These are phyloP conservation scores for Eucalyptus cloeziana DNA, from an alignment of 345 rosid genomes.

Conservation along the genomic window DNA sequence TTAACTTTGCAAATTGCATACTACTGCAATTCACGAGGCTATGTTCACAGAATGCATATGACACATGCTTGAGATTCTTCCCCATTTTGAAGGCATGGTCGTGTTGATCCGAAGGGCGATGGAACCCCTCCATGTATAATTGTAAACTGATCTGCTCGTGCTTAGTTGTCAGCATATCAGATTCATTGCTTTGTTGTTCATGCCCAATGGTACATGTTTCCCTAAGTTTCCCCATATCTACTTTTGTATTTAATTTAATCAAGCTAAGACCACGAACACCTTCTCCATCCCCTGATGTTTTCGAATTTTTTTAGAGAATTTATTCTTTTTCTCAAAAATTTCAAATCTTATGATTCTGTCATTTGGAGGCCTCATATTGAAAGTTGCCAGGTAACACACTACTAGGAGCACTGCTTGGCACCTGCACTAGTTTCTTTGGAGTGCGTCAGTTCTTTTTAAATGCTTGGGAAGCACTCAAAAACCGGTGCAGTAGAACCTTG, in stretches of 20 bases:
- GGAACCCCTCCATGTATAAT: neutral
- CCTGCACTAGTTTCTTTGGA: neutral
- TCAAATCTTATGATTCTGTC: neutral
- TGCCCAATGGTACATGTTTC: neutral
- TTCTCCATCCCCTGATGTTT: neutral
- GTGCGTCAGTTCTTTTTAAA: neutral
- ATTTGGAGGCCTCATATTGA: neutral
- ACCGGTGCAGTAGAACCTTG: neutral
- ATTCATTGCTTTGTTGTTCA: neutral
- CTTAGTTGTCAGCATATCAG: neutral
- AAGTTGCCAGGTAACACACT: neutral
- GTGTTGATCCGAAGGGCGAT: neutral
- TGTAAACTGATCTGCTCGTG: neutral
- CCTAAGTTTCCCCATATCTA: neutral
- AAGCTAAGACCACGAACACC: neutral
- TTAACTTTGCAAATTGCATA: neutral
- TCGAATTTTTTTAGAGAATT: neutral
- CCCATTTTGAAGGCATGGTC: neutral
- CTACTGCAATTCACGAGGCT: neutral
- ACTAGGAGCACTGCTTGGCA: neutral
- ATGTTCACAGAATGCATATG: neutral
- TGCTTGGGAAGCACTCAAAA: neutral
- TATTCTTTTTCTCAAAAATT: neutral
- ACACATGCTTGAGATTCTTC: neutral
- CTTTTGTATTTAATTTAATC: neutral